phyloP scores from a whole-genome alignment of 106 monocot genomes.

The Narthecium ossifragum region DNA sequence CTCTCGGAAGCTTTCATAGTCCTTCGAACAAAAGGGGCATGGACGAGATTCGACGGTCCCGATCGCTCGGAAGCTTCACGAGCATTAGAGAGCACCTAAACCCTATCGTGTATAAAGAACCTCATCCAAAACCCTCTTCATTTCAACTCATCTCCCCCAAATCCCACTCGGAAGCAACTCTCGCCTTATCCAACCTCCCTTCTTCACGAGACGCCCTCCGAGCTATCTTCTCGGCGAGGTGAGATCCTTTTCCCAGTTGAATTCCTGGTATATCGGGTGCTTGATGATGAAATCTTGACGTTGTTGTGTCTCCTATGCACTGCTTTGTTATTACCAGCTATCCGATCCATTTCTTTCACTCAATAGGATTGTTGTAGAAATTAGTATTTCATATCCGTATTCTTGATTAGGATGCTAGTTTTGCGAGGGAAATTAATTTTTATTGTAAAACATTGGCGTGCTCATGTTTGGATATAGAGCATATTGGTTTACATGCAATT shows the following conservation, averaged over 20 bases:
- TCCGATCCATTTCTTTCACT: too few species aligned
- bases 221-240: background rate
- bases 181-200: background rate
- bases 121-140: constrained; percentile 2
- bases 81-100: background rate
- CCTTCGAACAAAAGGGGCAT: too few species aligned
- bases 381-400: too few species aligned
- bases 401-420: too few species aligned
- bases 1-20: too few species aligned
- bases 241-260: background rate
- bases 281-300: background rate
- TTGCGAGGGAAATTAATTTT: too few species aligned
- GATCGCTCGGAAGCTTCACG: background rate
- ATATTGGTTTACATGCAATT: too few species aligned
- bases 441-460: too few species aligned
- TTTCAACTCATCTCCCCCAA: background rate
- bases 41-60: background rate
- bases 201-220: background rate
- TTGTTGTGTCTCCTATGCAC: background rate
- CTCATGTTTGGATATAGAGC: too few species aligned
- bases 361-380: too few species aligned
- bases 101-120: background rate
- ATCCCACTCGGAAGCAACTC: background rate
- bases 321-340: too few species aligned
- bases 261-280: too few species aligned